A percentile compares a stretch with the other conserved stretches of the same genome.
Conservation (phyloP, 192 early-diverging fungal species). For the Backusella tarrabulga region DNA sequence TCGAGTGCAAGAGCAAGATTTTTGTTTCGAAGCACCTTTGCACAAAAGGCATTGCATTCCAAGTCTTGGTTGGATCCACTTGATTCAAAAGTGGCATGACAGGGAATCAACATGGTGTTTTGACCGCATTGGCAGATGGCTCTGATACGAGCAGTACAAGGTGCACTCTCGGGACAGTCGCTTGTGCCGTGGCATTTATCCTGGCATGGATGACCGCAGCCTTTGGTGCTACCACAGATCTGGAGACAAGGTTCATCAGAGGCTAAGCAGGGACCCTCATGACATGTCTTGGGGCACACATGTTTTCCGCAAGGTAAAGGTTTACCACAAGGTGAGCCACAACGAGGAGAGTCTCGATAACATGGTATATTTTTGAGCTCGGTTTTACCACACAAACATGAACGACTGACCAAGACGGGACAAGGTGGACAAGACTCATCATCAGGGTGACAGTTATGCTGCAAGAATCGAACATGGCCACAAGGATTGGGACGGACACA, state of each 20-base stretch:
- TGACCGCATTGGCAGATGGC: slow-evolving; percentile 78
- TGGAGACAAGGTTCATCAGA: slow-evolving; percentile 60
- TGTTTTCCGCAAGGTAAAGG: slow-evolving; percentile 72
- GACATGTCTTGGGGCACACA: slow-evolving; percentile 79
- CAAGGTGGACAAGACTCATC: slow-evolving; percentile 89
- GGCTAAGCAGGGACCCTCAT: slow-evolving; percentile 69
- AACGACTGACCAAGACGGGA: slow-evolving; percentile 70
- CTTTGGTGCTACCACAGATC: slow-evolving; percentile 71
- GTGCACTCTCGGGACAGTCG: slow-evolving; percentile 71
- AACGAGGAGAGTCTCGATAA: slow-evolving; percentile 66
- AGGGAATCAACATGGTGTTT: slow-evolving; percentile 53
- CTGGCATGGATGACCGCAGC: slow-evolving; percentile 83
- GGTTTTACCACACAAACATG: slow-evolving; percentile 79
- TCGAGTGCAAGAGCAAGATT: slow-evolving; percentile 78
- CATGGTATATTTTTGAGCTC: slow-evolving; percentile 80
- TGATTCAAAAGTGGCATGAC: slow-evolving; percentile 57
- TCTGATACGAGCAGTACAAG: slow-evolving; percentile 62
- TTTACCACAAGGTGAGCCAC: slow-evolving; percentile 63
- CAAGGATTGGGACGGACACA: slow-evolving; percentile 72
- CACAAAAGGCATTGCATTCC: slow-evolving; percentile 83
- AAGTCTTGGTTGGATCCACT: slow-evolving; percentile 49
- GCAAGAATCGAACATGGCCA: slow-evolving; percentile 68
- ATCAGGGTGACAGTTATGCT: slow-evolving; percentile 86
- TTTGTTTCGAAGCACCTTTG: slow-evolving; percentile 75
- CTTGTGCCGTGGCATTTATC: slow-evolving; percentile 70